These are phyloP conservation scores for Tuber microsphaerosporum DNA, from an alignment of 495 filamentous ascomycete species.

Conservation along the genomic window DNA sequence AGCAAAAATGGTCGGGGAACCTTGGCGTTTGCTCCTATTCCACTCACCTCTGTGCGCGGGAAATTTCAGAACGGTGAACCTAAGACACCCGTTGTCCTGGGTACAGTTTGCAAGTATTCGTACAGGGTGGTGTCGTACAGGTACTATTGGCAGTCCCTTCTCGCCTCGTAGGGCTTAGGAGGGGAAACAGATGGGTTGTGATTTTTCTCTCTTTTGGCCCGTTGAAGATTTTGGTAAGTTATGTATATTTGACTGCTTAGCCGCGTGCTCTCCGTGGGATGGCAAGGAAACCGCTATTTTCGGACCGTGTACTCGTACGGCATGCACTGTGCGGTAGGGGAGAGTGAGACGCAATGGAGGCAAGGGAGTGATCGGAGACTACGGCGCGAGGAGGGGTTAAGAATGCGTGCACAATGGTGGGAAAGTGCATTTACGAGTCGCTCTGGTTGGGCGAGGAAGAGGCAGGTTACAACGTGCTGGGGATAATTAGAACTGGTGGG, in stretches of 20 bases:
- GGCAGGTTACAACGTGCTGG: background rate
- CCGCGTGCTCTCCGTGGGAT: background rate
- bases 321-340: background rate
- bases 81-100: background rate
- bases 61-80: background rate
- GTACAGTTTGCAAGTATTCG: background rate
- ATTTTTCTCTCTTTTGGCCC: background rate
- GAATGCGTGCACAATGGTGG: background rate
- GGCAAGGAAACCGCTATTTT: background rate
- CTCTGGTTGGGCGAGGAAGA: background rate
- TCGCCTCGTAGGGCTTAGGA: background rate
- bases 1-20: background rate
- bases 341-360: background rate
- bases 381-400: background rate
- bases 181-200: background rate
- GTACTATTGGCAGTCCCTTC: background rate
- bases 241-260: slow-evolving; percentile 1
- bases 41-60: background rate
- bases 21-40: background rate
- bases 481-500: background rate
- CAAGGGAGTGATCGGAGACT: background rate
- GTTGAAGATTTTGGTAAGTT: background rate
- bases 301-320: background rate
- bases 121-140: background rate
- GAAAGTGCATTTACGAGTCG: background rate